Conservation (phyloP, 352 stramenopile species). For the Bremia lactucae region DNA sequence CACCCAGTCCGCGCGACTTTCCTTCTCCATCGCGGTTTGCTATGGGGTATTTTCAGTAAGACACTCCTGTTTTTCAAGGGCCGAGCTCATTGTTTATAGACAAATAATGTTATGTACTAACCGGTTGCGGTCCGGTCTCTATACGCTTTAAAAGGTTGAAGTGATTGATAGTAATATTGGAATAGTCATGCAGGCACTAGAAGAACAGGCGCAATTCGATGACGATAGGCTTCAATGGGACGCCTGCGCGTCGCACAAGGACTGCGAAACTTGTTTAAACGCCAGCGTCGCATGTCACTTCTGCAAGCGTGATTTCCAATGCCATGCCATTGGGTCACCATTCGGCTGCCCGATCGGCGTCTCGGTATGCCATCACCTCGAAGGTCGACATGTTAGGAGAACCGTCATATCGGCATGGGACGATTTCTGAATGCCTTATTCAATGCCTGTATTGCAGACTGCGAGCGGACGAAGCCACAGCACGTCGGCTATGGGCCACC, state of each 20-base stretch:
- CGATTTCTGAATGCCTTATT: too few relatives aligned
- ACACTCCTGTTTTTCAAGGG: not conserved
- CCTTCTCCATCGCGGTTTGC: slow-evolving; percentile 32
- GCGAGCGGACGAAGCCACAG: slow-evolving; percentile 57
- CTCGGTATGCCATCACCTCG: slow-evolving; percentile 69
- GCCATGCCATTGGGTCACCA: slow-evolving; percentile 61
- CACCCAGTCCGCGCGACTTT: slow-evolving; percentile 68
- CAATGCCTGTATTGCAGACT: slow-evolving; percentile 34
- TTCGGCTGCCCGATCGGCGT: slow-evolving; percentile 60
- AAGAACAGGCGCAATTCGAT: not conserved
- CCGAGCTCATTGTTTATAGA: too few relatives aligned
- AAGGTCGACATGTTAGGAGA: slow-evolving; percentile 29
- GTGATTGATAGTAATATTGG: slow-evolving; percentile 1
- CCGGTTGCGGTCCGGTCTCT: too few relatives aligned
- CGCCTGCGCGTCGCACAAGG: slow-evolving; percentile 41
- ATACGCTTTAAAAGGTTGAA: too few relatives aligned
- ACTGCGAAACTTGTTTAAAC: slow-evolving; percentile 68
- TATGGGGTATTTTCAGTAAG: not conserved
- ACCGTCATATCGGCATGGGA: not conserved
- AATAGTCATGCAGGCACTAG: slow-evolving; percentile 6
- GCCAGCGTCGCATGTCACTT: slow-evolving; percentile 74
- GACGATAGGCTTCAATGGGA: slow-evolving; percentile 13
- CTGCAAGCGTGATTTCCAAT: slow-evolving; percentile 76
- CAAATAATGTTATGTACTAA: too few relatives aligned
- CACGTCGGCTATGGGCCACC: slow-evolving; percentile 74